Percentiles rank a stretch among this genome's conserved stretches.
Conservation (phyloP, 352 stramenopile genomes). For the Phytophthora ohioensis region DNA sequence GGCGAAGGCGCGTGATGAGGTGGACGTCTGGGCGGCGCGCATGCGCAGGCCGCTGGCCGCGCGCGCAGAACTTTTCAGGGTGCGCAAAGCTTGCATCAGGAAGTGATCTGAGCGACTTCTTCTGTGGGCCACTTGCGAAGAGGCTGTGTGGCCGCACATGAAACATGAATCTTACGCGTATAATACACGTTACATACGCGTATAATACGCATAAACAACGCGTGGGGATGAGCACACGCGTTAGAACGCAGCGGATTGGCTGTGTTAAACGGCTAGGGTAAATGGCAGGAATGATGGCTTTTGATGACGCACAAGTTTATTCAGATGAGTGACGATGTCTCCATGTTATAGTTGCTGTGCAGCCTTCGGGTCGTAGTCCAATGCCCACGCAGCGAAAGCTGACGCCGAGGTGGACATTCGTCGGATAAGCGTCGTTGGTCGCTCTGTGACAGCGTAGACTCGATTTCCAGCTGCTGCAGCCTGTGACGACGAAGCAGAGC, state of each 20-base stretch:
- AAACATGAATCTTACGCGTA: conserved; percentile 1
- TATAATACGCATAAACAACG: not conserved
- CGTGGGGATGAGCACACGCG: not conserved
- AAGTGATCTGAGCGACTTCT: conserved; percentile 28
- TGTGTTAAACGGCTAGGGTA: conserved; percentile 29
- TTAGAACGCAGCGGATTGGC: conserved; percentile 1
- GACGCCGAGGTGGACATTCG: conserved; percentile 35
- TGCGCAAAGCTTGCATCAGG: conserved; percentile 38
- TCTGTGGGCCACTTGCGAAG: conserved; percentile 29
- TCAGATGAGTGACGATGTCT: conserved; percentile 1
- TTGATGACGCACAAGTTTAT: conserved; percentile 16
- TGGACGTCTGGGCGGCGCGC: conserved; percentile 7
- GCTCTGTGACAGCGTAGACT: conserved; percentile 38
- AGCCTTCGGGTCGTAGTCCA: conserved; percentile 42
- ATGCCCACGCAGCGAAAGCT: conserved; percentile 39
- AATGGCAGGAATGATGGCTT: conserved; percentile 11
- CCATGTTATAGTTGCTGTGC: conserved; percentile 19
- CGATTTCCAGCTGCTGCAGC: conserved; percentile 14
- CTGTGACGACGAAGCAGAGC: conserved; percentile 25
- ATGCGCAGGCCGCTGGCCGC: conserved; percentile 11
- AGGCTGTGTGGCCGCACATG: not conserved
- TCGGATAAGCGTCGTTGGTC: conserved; percentile 39
- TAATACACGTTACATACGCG: not conserved
- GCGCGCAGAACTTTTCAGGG: conserved; percentile 18
- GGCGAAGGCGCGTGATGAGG: conserved; percentile 36